A percentile compares a stretch with the other conserved stretches of the same genome.
Conservation (phyloP, 768 basidiomycete species). For the Pisolithus albus region DNA sequence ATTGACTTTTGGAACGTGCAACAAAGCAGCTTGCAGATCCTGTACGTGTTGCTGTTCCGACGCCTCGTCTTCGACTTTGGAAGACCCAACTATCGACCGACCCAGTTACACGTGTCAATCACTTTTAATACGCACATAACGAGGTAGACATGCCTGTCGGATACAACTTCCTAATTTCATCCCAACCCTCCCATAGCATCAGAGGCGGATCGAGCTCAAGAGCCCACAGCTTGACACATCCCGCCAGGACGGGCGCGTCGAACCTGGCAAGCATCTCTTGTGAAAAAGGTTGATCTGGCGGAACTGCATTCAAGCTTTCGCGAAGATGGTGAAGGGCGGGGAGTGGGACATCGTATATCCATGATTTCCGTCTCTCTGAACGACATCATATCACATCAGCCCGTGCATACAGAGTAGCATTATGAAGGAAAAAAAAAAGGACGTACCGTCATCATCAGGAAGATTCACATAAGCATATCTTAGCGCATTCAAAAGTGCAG, state of each 20-base stretch:
- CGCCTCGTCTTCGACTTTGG: slow-evolving; percentile 45
- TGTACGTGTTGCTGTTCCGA: slow-evolving; percentile 56
- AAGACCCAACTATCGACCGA: slow-evolving; percentile 42
- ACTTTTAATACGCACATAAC: not conserved
- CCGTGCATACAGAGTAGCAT: not conserved
- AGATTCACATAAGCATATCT: slow-evolving; percentile 55
- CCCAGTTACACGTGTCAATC: not conserved
- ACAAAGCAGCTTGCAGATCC: slow-evolving; percentile 55
- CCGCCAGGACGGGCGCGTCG: slow-evolving; percentile 83
- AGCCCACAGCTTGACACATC: slow-evolving; percentile 79
- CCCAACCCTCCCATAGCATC: slow-evolving; percentile 84
- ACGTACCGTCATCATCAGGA: slow-evolving; percentile 57
- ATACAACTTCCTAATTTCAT: slow-evolving; percentile 83
- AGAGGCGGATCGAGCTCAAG: slow-evolving; percentile 90
- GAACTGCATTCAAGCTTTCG: slow-evolving; percentile 74
- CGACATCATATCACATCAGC: not conserved
- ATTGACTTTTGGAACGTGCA: slow-evolving; percentile 70
- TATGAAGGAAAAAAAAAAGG: not conserved
- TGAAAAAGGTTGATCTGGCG: slow-evolving; percentile 39
- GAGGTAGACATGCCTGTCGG: slow-evolving; percentile 43
- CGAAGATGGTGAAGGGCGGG: slow-evolving; percentile 78
- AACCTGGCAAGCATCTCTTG: slow-evolving; percentile 60
- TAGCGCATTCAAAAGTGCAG: slow-evolving; percentile 57
- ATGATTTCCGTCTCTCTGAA: slow-evolving; percentile 77
- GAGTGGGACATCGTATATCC: slow-evolving; percentile 94